Evolutionary conservation across 2,329 filamentous ascomycete genomes (phyloP).

Genomic region (Hypoxylon rubiginosum): DNA sequence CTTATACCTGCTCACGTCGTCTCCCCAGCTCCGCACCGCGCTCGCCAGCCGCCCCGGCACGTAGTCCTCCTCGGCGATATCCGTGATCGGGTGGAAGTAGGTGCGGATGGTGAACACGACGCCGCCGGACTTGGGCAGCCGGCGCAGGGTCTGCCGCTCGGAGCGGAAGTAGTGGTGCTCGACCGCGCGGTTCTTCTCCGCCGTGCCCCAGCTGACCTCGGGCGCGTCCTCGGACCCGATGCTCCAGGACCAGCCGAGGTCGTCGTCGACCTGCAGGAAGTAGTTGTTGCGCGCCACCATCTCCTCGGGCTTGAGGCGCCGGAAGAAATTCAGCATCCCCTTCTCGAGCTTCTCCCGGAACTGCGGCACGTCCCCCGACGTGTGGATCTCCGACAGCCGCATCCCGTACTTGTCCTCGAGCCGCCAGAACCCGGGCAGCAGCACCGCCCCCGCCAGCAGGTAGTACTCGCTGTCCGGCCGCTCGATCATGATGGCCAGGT

Average conservation of each 20-base stretch:
- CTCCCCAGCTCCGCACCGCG: slow-evolving; percentile 84
- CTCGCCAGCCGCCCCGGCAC: slow-evolving; percentile 84
- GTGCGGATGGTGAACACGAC: slow-evolving; percentile 83
- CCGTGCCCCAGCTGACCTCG: slow-evolving; percentile 78
- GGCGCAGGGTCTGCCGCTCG: slow-evolving; percentile 77
- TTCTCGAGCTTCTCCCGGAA: slow-evolving; percentile 54
- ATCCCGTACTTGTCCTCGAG: slow-evolving; percentile 85
- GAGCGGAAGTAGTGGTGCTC: slow-evolving; percentile 82
- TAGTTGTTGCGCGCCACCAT: slow-evolving; percentile 81
- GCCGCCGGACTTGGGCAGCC: slow-evolving; percentile 69
- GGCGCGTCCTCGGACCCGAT: slow-evolving; percentile 79
- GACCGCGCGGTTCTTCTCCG: slow-evolving; percentile 79
- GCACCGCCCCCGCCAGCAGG: slow-evolving; percentile 79
- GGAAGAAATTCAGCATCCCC: slow-evolving; percentile 72
- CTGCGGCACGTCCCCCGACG: slow-evolving; percentile 74
- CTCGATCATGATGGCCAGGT: slow-evolving; percentile 88
- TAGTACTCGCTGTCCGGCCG: slow-evolving; percentile 82
- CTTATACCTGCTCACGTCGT: slow-evolving; percentile 82
- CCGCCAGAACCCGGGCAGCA: slow-evolving; percentile 87
- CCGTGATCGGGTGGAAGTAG: slow-evolving; percentile 80
- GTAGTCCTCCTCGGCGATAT: slow-evolving; percentile 77
- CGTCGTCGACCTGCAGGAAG: slow-evolving; percentile 88
- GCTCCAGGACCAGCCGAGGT: slow-evolving; percentile 79
- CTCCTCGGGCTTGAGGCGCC: slow-evolving; percentile 75
- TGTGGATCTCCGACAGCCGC: slow-evolving; percentile 84